Conservation (phyloP, 2,329 filamentous ascomycete genomes). For the Penicillium olsonii region DNA sequence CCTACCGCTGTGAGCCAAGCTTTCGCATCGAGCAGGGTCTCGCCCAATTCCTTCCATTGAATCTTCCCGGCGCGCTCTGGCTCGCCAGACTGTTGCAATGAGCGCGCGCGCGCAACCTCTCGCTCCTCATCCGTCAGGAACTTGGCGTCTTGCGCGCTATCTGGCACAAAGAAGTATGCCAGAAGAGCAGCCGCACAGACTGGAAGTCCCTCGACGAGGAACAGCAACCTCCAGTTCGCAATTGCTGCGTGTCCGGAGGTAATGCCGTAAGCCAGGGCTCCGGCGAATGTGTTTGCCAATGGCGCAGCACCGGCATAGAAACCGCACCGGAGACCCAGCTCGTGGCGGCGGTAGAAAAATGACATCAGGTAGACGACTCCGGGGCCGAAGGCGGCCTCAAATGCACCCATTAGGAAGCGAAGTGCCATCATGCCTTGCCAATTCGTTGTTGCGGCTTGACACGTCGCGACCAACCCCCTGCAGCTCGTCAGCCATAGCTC, state of each 20-base stretch:
- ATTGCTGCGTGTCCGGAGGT: conserved; percentile 59
- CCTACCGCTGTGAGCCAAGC: conserved; percentile 52
- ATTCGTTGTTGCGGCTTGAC: conserved; percentile 47
- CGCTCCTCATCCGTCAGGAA: conserved; percentile 62
- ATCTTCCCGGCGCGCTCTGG: conserved; percentile 43
- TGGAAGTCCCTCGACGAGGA: conserved; percentile 66
- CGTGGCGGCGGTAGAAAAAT: conserved; percentile 61
- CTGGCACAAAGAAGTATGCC: conserved; percentile 57
- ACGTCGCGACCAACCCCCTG: conserved; percentile 51
- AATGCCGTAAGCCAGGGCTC: conserved; percentile 66
- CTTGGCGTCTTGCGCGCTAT: conserved; percentile 53
- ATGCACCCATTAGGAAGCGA: conserved; percentile 50
- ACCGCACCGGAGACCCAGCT: conserved; percentile 58
- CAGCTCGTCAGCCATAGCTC: conserved; percentile 4
- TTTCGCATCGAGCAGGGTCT: conserved; percentile 47
- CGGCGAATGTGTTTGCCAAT: conserved; percentile 78
- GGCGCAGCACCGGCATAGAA: conserved; percentile 60
- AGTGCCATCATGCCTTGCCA: conserved; percentile 53
- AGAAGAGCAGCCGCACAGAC: conserved; percentile 57
- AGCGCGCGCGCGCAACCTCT: conserved; percentile 56
- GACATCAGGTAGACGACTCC: conserved; percentile 54
- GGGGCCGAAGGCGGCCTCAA: conserved; percentile 50
- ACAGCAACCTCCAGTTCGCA: conserved; percentile 65
- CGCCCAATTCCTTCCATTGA: conserved; percentile 51
- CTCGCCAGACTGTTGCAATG: conserved; percentile 55